Conservation (phyloP, 2,329 filamentous ascomycete genomes). For the Arachnomyces sp. region DNA sequence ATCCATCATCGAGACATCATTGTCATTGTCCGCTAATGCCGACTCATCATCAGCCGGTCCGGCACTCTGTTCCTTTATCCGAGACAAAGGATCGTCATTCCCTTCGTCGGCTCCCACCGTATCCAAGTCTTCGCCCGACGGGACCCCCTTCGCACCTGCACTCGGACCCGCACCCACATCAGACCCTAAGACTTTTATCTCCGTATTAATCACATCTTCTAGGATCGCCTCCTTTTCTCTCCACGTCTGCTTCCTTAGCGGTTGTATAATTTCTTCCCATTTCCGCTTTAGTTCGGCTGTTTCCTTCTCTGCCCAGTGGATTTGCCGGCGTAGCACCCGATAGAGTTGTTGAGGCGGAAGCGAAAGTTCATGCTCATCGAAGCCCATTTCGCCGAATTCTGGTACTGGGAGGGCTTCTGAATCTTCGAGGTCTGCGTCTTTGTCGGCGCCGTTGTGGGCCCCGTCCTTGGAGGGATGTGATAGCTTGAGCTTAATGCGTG, state of each 20-base stretch:
- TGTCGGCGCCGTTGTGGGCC: constrained; percentile 17
- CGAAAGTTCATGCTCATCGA: constrained; percentile 37
- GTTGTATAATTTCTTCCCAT: constrained; percentile 28
- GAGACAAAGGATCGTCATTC: no score
- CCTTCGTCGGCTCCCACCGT: no score
- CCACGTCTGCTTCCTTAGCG: constrained; percentile 33
- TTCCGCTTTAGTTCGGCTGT: constrained; percentile 30
- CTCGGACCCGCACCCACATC: neutral
- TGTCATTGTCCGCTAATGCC: no score
- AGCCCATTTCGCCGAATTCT: constrained; percentile 35
- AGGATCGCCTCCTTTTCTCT: constrained; percentile 37
- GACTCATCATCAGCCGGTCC: no score
- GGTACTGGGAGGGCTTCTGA: constrained; percentile 27
- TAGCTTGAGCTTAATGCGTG: constrained; percentile 37
- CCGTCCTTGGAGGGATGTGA: constrained; percentile 29
- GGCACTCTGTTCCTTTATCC: no score
- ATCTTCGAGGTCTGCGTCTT: constrained; percentile 24
- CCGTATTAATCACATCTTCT: constrained; percentile 36
- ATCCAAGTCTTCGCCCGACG: no score
- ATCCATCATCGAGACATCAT: no score
- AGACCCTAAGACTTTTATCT: constrained; percentile 16
- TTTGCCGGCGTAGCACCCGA: constrained; percentile 39
- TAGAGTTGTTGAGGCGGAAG: constrained; percentile 37
- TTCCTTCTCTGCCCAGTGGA: constrained; percentile 42
- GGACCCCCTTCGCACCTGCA: no score